Evolutionary conservation across 225 moss, liverwort and hornwort species (phyloP).

Genomic region (Neckera pumila): DNA sequence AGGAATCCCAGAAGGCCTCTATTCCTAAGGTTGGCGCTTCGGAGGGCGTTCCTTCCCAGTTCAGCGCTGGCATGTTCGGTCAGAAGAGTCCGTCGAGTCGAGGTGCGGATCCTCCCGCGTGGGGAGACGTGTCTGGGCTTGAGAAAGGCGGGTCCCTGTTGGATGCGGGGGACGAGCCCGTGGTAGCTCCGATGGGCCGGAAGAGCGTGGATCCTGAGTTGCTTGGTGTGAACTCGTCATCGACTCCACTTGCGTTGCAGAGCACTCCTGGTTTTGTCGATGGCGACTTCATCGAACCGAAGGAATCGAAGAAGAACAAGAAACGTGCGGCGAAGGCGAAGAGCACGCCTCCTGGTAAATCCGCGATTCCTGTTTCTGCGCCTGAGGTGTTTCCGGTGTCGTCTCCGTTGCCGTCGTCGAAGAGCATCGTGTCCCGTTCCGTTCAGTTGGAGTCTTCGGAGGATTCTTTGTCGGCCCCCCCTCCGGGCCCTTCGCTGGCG

Average conservation of each 20-base stretch:
- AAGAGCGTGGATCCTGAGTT: constrained; percentile 7
- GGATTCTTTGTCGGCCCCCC: constrained; percentile 47
- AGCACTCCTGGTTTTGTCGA: constrained; percentile 45
- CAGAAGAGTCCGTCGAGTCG: constrained; percentile 14
- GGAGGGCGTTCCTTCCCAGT: neutral
- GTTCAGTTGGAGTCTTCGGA: constrained; percentile 47
- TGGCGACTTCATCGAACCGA: constrained; percentile 88
- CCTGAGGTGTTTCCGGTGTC: constrained; percentile 34
- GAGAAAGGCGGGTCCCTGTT: constrained; percentile 17
- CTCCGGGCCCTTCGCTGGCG: constrained; percentile 75
- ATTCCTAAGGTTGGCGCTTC: neutral
- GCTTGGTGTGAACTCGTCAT: neutral
- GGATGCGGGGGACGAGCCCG: constrained; percentile 19
- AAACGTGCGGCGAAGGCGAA: constrained; percentile 92
- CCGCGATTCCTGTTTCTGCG: constrained; percentile 9
- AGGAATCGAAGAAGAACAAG: constrained; percentile 93
- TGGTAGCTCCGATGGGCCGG: neutral
- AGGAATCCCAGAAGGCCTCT: constrained; percentile 46
- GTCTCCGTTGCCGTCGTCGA: constrained; percentile 38
- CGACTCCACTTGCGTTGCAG: constrained; percentile 11
- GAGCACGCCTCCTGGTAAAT: constrained; percentile 35
- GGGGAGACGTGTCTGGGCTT: constrained; percentile 9
- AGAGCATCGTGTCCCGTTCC: constrained; percentile 47
- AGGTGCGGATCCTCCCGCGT: constrained; percentile 25
- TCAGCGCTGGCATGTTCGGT: neutral